These are phyloP conservation scores for Stachybotrys chlorohalonatus DNA, from an alignment of 2,329 filamentous ascomycete species.

Conservation along the genomic window DNA sequence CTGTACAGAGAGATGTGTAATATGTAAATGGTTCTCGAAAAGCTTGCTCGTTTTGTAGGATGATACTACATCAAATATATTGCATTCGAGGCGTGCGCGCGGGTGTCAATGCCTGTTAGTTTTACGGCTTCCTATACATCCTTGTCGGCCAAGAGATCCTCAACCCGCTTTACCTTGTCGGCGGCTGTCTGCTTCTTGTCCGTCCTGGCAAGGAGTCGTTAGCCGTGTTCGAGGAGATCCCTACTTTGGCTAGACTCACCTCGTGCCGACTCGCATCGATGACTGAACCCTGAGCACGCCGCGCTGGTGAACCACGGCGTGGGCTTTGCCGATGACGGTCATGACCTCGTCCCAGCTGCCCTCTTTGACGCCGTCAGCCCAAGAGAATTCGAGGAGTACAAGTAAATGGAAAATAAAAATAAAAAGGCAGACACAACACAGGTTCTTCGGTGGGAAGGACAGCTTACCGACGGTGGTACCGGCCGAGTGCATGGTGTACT, in stretches of 20 bases:
- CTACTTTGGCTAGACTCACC: constrained; percentile 35
- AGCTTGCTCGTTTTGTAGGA: background rate
- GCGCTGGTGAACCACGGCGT: constrained; percentile 64
- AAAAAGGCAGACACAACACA: background rate
- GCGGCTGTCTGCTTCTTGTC: constrained; percentile 77
- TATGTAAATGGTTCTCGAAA: background rate
- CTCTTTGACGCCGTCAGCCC: constrained; percentile 44
- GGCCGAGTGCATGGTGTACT: constrained; percentile 84
- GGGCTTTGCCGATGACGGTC: constrained; percentile 75
- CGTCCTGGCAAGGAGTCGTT: constrained; percentile 40
- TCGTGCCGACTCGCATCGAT: constrained; percentile 76
- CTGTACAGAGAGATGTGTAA: background rate
- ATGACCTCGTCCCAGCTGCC: constrained; percentile 88
- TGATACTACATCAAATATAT: background rate
- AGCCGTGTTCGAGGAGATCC: background rate
- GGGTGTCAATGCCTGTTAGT: background rate
- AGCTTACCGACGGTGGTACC: constrained; percentile 81
- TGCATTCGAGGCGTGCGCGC: too few species aligned
- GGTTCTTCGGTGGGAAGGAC: constrained; percentile 1
- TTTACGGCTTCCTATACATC: constrained; percentile 3
- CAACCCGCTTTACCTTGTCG: constrained; percentile 64
- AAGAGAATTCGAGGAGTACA: background rate
- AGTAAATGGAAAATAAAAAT: background rate
- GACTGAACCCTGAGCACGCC: constrained; percentile 80
- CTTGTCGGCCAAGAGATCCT: constrained; percentile 34